These are phyloP conservation scores for Apophysomyces variabilis DNA, from an alignment of 371 early-diverging fungal genomes.

Conservation along the genomic window DNA sequence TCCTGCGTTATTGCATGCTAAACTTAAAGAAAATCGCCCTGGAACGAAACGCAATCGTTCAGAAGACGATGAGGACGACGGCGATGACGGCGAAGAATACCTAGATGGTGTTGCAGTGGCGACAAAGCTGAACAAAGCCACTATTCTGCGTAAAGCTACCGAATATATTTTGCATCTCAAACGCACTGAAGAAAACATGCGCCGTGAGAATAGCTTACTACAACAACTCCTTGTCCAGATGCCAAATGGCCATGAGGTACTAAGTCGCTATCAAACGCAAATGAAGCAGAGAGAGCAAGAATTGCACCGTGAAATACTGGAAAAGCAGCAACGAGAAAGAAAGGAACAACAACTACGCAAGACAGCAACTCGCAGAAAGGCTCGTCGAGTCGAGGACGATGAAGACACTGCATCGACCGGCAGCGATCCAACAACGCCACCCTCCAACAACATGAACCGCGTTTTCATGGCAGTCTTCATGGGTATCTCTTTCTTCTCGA, in stretches of 20 bases:
- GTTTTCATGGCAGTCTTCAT: conserved; percentile 53
- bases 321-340: conserved; percentile 30
- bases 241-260: conserved; percentile 58
- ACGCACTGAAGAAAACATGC: conserved; percentile 56
- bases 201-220: conserved; percentile 58
- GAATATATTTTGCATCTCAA: conserved; percentile 86
- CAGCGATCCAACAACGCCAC: conserved; percentile 35
- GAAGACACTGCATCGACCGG: conserved; percentile 38
- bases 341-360: conserved; percentile 38
- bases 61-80: conserved; percentile 51
- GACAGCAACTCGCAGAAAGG: conserved; percentile 10
- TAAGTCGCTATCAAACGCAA: conserved; percentile 38
- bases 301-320: conserved; percentile 26
- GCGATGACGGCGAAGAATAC: conserved; percentile 65
- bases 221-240: conserved; percentile 58
- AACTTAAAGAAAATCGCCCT: conserved; percentile 47
- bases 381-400: conserved; percentile 22
- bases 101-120: conserved; percentile 73
- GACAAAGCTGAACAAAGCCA: conserved; percentile 89
- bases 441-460: conserved; percentile 30
- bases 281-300: conserved; percentile 42
- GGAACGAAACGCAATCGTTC: conserved; percentile 42
- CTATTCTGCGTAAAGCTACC: conserved; percentile 84
- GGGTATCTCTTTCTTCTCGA: conserved; percentile 48
- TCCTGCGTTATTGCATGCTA: conserved; percentile 77